A percentile compares a stretch with the other conserved stretches of the same genome.
These are phyloP conservation scores for Hypoxylon sp. DNA, from an alignment of 2,329 filamentous ascomycete species.

Conservation along the genomic window DNA sequence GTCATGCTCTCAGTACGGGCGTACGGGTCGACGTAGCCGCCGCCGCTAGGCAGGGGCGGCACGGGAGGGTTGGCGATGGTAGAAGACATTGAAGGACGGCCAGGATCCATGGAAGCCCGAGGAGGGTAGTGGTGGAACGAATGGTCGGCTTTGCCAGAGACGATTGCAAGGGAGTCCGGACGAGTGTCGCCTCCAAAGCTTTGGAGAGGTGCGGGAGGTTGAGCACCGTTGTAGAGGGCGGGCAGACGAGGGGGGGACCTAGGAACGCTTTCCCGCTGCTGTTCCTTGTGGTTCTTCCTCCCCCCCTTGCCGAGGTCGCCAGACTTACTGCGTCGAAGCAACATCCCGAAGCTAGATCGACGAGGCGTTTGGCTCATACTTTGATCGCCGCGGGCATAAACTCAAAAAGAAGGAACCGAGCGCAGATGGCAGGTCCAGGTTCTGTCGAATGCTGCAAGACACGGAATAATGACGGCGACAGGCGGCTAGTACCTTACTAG, in stretches of 20 bases:
- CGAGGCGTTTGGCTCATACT: slow-evolving; percentile 49
- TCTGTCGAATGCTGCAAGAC: slow-evolving; percentile 14
- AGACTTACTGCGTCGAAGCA: slow-evolving; percentile 64
- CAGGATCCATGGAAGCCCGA: slow-evolving; percentile 63
- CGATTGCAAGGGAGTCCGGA: slow-evolving; percentile 46
- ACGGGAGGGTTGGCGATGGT: slow-evolving; percentile 64
- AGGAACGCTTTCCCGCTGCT: slow-evolving; percentile 63
- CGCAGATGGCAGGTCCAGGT: slow-evolving; percentile 9
- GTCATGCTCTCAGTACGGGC: slow-evolving; percentile 93
- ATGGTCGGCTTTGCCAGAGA: slow-evolving; percentile 45
- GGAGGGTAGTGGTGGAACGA: slow-evolving; percentile 48
- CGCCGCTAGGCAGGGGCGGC: slow-evolving; percentile 68
- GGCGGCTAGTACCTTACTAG: neutral
- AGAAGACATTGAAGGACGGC: slow-evolving; percentile 51
- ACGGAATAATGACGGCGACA: slow-evolving; percentile 6
- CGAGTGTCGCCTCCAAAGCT: slow-evolving; percentile 48
- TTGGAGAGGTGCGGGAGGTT: slow-evolving; percentile 42
- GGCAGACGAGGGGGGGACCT: slow-evolving; percentile 67
- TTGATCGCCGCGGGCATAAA: slow-evolving; percentile 33
- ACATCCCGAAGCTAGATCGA: slow-evolving; percentile 58
- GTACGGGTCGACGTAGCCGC: slow-evolving; percentile 76
- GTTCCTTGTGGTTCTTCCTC: slow-evolving; percentile 60
- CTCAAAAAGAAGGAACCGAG: slow-evolving; percentile 25
- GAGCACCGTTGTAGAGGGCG: slow-evolving; percentile 51
- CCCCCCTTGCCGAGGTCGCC: slow-evolving; percentile 58